Conservation (phyloP, 129 eudicot genomes). For the Oenanthe sinensis region DNA sequence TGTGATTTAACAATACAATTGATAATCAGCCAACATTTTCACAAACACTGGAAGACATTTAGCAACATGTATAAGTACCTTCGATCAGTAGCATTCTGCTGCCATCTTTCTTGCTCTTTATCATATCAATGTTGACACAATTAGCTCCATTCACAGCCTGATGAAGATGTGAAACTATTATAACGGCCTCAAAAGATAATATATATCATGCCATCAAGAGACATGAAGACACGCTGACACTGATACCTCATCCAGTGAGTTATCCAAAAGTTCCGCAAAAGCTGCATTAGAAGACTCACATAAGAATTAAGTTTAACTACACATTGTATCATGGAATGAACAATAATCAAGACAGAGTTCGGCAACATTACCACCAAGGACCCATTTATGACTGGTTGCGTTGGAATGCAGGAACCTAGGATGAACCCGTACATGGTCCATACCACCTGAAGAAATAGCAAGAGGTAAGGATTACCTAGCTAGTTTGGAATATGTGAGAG, state of each 20-base stretch:
- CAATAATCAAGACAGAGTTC: slow-evolving; percentile 9
- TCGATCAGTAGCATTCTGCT: slow-evolving; percentile 82
- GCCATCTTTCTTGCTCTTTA: slow-evolving; percentile 67
- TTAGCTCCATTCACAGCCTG: slow-evolving; percentile 86
- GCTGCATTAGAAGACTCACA: slow-evolving; percentile 36
- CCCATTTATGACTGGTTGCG: slow-evolving; percentile 99
- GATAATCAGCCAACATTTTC: not conserved
- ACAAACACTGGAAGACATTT: not conserved
- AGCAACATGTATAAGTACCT: slow-evolving; percentile 34
- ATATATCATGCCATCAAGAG: not conserved
- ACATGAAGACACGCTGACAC: not conserved
- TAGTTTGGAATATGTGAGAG: not conserved
- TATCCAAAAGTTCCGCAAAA: slow-evolving; percentile 93
- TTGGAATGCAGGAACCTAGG: slow-evolving; percentile 90
- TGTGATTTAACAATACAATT: not conserved
- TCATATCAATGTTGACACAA: slow-evolving; percentile 76
- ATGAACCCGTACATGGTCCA: slow-evolving; percentile 97
- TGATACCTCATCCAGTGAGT: slow-evolving; percentile 81
- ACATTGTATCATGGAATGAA: not conserved
- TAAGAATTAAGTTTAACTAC: slow-evolving; percentile 1
- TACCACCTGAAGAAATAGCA: slow-evolving; percentile 53
- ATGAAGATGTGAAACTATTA: not conserved
- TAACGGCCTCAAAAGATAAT: not conserved
- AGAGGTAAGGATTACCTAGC: not conserved
- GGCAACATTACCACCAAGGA: slow-evolving; percentile 76